phyloP scores from a whole-genome alignment of 2,329 filamentous ascomycete genomes.

The Penicillium griseofulvum region DNA sequence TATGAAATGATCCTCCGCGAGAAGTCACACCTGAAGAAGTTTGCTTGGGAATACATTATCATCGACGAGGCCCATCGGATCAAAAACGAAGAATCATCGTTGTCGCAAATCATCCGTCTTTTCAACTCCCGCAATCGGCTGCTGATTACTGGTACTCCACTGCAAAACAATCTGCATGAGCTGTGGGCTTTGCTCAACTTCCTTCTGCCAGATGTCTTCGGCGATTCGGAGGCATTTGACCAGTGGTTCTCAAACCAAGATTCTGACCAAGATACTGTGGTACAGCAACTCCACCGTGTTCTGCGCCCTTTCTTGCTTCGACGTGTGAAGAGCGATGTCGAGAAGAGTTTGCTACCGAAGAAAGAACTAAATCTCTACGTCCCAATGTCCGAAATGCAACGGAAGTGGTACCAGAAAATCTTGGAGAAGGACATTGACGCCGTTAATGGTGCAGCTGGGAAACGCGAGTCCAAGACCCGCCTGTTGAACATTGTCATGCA shows the following conservation, averaged over 20 bases:
- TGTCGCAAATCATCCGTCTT: constrained; percentile 92
- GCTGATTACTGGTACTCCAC: constrained; percentile 90
- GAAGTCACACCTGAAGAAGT: constrained; percentile 92
- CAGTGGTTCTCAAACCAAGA: constrained; percentile 95
- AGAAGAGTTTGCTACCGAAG: constrained; percentile 95
- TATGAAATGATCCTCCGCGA: constrained; percentile 99
- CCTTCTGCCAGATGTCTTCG: constrained; percentile 95
- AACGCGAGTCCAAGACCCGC: constrained; percentile 95
- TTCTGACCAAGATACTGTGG: constrained; percentile 88
- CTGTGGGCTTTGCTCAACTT: constrained; percentile 98
- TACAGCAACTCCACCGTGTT: constrained; percentile 92
- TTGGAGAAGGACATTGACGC: constrained; percentile 98
- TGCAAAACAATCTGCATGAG: constrained; percentile 98
- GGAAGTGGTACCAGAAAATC: constrained; percentile 99
- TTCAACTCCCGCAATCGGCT: constrained; percentile 95
- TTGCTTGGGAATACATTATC: constrained; percentile 99
- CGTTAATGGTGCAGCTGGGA: constrained; percentile 93
- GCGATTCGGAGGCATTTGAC: constrained; percentile 93
- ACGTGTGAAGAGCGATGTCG: constrained; percentile 94
- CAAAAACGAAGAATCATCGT: constrained; percentile 97
- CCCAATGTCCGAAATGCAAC: constrained; percentile 98
- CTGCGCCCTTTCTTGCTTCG: constrained; percentile 90
- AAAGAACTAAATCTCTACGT: constrained; percentile 97
- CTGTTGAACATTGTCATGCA: constrained; percentile 99
- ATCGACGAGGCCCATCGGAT: constrained; percentile 98